phyloP scores from a whole-genome alignment of 2,329 filamentous ascomycete species.

The Septoria linicola region DNA sequence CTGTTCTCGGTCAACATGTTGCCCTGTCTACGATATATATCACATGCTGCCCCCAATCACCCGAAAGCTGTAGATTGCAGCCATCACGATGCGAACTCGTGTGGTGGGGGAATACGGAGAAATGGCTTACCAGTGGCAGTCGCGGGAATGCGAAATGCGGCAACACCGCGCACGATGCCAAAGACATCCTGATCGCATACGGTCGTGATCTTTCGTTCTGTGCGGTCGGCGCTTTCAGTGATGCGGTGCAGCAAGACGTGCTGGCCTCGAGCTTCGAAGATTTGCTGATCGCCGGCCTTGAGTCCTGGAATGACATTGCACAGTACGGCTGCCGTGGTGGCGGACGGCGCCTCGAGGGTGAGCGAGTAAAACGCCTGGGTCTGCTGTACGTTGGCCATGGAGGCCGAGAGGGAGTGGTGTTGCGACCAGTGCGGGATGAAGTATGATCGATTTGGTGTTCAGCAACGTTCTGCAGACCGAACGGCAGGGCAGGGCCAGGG shows the following conservation, averaged over 20 bases:
- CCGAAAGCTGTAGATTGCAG: slow-evolving; percentile 18
- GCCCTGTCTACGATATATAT: not conserved
- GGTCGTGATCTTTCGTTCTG: slow-evolving; percentile 80
- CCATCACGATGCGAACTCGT: slow-evolving; percentile 49
- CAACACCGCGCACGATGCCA: slow-evolving; percentile 86
- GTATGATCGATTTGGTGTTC: too few relatives aligned
- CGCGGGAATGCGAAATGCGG: slow-evolving; percentile 86
- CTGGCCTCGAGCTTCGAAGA: slow-evolving; percentile 89
- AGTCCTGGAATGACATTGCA: slow-evolving; percentile 81
- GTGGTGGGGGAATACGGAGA: slow-evolving; percentile 5
- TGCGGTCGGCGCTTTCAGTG: slow-evolving; percentile 52
- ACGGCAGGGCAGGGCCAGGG: too few relatives aligned
- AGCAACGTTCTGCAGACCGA: too few relatives aligned
- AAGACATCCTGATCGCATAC: slow-evolving; percentile 92
- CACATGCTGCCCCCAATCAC: too few relatives aligned
- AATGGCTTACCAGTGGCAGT: slow-evolving; percentile 76
- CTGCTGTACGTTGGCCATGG: slow-evolving; percentile 95
- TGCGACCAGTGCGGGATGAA: slow-evolving; percentile 12
- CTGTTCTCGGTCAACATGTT: slow-evolving; percentile 48
- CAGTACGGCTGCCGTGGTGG: slow-evolving; percentile 84
- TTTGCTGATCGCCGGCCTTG: slow-evolving; percentile 89
- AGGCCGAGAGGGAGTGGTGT: slow-evolving; percentile 36
- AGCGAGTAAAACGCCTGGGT: slow-evolving; percentile 95
- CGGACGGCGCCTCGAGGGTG: slow-evolving; percentile 89
- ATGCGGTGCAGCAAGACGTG: slow-evolving; percentile 84